Evolutionary conservation across 2,329 filamentous ascomycete species (phyloP), one percentile per base, ranked within the genome.

Genomic region (Microdochium trichocladiopsis): DNA sequence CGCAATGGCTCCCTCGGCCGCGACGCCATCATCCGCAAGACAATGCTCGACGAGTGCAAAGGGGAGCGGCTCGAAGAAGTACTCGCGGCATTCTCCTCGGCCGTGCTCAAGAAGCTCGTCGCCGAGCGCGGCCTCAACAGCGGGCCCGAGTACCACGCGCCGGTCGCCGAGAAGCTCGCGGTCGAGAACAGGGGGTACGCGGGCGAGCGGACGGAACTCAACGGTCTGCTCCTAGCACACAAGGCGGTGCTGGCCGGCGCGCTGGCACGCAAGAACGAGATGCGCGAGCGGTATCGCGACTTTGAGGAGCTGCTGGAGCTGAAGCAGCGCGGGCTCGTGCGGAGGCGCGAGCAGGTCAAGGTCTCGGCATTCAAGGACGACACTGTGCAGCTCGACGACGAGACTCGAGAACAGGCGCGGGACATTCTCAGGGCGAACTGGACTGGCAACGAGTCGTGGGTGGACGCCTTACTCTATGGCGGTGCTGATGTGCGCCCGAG

Each of bases 1-100:
- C 95, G 95, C 72, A 89, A 83, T 71, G 92, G 91, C 25, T 75
- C 86, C 1, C 75, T 97, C 9, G 89, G 90, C 2, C 79, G 89
- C 49, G 91, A 96, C 63, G 80, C 82, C 0, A 80, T 95, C 1
- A 72, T 97, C 28, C 83, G 94, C 50, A 96, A 96, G 73, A 95
- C 90, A 0, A 96, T 96, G 89, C 75, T 99, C 50, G 94, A 99
- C 65, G 93, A 99, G 61, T 99, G 94, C 71, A 92, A 88, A 58
- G 93, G 93, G 5, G 91, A 96, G 51, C 86, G 90, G 57, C 82
- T 97, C 51, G 91, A 92, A 65, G 94, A 99, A 64, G 73, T 96
- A 1, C 76, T 97, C 25, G 83, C 90, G 2, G 77, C 83, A 1
- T 95, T 99, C 61, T 96, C 93, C 1, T 88, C 88, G 14, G 81